Evolutionary conservation across 2,329 filamentous ascomycete species (phyloP).

Genomic region (Penicillium sp.): DNA sequence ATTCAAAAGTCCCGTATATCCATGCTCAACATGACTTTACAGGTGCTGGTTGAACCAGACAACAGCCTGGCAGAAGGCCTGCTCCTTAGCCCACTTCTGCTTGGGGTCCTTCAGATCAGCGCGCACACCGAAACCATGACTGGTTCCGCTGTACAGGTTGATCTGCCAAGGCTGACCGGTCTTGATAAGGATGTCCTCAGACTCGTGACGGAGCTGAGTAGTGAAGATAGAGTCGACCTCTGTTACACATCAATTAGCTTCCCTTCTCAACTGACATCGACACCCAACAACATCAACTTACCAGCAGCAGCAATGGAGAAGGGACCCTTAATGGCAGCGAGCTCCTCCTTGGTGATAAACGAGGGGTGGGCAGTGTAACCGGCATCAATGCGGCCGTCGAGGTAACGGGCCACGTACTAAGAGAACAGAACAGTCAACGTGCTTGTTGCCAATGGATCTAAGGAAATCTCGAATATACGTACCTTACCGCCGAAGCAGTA

Average conservation of each 20-base stretch:
- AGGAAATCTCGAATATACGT: conserved; percentile 18
- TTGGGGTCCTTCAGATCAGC: conserved; percentile 57
- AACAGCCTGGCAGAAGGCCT: conserved; percentile 74
- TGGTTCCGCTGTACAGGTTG: conserved; percentile 66
- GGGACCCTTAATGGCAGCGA: conserved; percentile 62
- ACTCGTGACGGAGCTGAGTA: conserved; percentile 59
- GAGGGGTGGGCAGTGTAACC: conserved; percentile 74
- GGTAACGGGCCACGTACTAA: conserved; percentile 66
- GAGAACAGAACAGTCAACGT: too few species aligned
- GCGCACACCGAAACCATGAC: conserved; percentile 72
- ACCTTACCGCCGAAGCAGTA: conserved; percentile 76
- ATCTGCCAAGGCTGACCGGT: conserved; percentile 66
- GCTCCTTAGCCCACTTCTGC: conserved; percentile 70
- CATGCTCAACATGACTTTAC: conserved; percentile 16
- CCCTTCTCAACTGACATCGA: background rate
- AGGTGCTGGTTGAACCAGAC: conserved; percentile 69
- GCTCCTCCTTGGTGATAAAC: conserved; percentile 66
- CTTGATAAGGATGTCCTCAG: conserved; percentile 60
- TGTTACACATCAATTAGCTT: conserved; percentile 20
- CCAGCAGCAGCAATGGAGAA: conserved; percentile 61
- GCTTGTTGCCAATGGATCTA: background rate
- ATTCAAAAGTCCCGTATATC: background rate
- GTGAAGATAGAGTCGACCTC: conserved; percentile 66
- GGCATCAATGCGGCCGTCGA: conserved; percentile 60
- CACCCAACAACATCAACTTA: conserved; percentile 25